Base-by-base conservation (phyloP, 1,284 basidiomycete genomes). In the Thelephora terrestris region DNA sequence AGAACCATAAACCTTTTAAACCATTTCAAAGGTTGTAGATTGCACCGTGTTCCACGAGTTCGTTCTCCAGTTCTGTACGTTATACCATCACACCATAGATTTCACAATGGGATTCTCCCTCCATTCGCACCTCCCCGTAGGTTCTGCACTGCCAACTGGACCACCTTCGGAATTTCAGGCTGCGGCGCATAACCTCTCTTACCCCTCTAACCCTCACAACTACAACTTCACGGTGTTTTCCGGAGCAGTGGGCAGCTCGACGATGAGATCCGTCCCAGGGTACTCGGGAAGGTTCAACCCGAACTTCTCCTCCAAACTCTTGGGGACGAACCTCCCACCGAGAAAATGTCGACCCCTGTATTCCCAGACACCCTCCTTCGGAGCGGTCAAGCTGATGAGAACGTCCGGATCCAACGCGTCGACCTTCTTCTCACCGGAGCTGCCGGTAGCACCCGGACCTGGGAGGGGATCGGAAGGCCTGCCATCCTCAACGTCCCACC, bases 401-500 rank as follows among this genome's bases (percentile, higher is more conserved):
- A 92, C 87, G 45, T 88, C 78, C 0, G 94, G 90, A 21, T 78
- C 71, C 50, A 89, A 73, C 9, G 29, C 29, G 7, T 14, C 29
- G 9, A 32, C 29, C 14, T 32, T 14, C 29, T 32, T 14, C 29
- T 12, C 29, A 7, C 71, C 76, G 12, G 71, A 67, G 9, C 68
- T 73, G 46, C 69, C 68, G 1, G 66, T 69, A 46, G 79, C 78
- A n/a, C n/a, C n/a, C n/a, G n/a, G n/a, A 32, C 29, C 29, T 32
- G 29, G 29, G 29, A 32, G 29, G 14, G 29, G 29, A 12, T 10
- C 9, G 29, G 29, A 32, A 32, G 29, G 29, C 14, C 29, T 32
- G 0, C 94, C 93, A 34, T 74, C 66, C 55, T 95, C 91, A 23
- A 98, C 91, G 57, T 91, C 81, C 94, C 94, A 99, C 3, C 93